Conservation (phyloP, 2,329 filamentous ascomycete genomes). For the Phaeosphaeriaceae sp. region DNA sequence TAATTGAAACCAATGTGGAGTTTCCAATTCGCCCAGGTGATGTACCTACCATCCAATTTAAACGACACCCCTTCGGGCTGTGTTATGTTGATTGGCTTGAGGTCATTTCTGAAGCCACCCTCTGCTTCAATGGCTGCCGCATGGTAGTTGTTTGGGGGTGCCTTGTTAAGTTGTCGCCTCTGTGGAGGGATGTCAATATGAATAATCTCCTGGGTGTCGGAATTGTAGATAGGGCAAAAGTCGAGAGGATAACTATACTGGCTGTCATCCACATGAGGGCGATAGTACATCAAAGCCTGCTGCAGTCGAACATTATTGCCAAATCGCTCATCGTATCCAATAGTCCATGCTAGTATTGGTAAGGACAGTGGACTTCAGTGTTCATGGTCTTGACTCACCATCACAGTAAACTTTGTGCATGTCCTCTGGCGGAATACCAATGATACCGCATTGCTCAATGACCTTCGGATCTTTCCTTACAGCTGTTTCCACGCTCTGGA, state of each 20-base stretch:
- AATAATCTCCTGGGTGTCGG: constrained; percentile 77
- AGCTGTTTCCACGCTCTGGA: constrained; percentile 78
- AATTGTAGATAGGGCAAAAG: constrained; percentile 91
- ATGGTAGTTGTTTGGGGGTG: constrained; percentile 79
- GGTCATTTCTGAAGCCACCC: constrained; percentile 76
- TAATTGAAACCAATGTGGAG: constrained; percentile 96
- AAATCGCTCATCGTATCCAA: constrained; percentile 90
- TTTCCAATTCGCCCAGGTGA: constrained; percentile 93
- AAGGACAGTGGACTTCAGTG: not conserved
- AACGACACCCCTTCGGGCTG: constrained; percentile 92
- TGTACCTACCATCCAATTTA: constrained; percentile 71
- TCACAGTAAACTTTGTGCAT: constrained; percentile 98
- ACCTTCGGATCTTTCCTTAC: constrained; percentile 81
- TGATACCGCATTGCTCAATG: constrained; percentile 85
- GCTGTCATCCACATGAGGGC: constrained; percentile 81
- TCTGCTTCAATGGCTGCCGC: constrained; percentile 72
- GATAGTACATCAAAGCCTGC: constrained; percentile 95
- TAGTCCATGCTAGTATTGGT: constrained; percentile 74
- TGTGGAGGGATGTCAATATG: constrained; percentile 83
- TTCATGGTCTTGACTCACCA: constrained; percentile 58
- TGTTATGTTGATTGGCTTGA: constrained; percentile 88
- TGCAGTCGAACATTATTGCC: constrained; percentile 80
- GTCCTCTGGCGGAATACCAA: constrained; percentile 79
- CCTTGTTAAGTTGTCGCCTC: constrained; percentile 75
- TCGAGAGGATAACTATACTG: constrained; percentile 93